Base-by-base conservation (phyloP, 83 land plant genomes). In the Picea abies region DNA sequence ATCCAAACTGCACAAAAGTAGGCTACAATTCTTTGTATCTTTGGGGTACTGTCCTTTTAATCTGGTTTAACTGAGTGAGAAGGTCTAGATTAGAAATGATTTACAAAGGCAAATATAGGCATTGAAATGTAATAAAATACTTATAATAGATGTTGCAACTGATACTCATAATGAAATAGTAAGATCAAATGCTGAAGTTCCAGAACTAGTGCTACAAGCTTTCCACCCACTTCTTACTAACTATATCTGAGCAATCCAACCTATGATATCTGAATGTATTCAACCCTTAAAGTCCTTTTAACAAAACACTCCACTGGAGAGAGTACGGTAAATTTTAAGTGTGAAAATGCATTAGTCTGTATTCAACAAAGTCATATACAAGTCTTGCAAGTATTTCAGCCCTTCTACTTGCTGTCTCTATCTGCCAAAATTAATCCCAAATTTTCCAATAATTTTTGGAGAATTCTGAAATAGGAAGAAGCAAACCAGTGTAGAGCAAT, bases 321-420 rank as follows among this genome's bases (percentile, higher is more conserved):
- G n/a, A 39, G 26, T 49, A n/a, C 14, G 58, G 15, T 47, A n/a
- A 44, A 25, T 41, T 16, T 73, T 39, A 9, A n/a, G 5, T 12
- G 16, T 44, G 56, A 41, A 73, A 73, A 44, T 20, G 7, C 47
- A 22, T 73, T 41, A 2, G 77, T 52, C 5, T n/a, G 4, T 47
- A 72, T 44, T 52, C 47, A 23, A 73, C n/a, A n/a, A 72, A 41
- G 23, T 73, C 77, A 73, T 12, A 39, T 41, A 41, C 76, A 72
- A 73, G 12, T 47, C 47, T 52, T 44, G 25, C 58, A 73, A 22
- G 17, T 47, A 73, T 44, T 20, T 39, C 77, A 73, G 20, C 20
- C 22, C 44, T 70, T 70, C 19, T 5, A 52, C 26, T 29, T 70
- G 75, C 20, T 37, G 19, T 25, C n/a, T 44, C 4, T 44, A 73